Base-by-base conservation (phyloP, 176 grass and related monocot species). In the Dactylis glomerata region DNA sequence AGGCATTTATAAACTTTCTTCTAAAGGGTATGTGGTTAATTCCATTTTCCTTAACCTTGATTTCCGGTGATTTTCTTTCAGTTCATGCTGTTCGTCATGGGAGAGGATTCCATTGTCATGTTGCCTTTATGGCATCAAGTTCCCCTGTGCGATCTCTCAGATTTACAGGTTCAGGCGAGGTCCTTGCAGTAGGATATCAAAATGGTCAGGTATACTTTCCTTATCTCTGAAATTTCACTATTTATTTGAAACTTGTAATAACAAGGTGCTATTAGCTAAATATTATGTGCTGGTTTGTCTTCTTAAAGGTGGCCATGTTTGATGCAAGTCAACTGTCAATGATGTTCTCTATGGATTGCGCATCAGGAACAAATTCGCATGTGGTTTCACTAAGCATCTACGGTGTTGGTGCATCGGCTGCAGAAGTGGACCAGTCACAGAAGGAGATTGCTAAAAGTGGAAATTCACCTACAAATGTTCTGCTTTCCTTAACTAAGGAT, bases 401-500 rank as follows among this genome's bases (percentile, higher is more conserved):
- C 57, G 23, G 42, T 80, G 28, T 87, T 34, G 44, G 56, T 66
- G 64, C 49, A 55, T 52, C 52, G 80, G 27, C 68, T 84, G 45
- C 24, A 73, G 86, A 55, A 88, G 76, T 41, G 82, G 88, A 85
- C 49, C 65, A 80, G 17, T 64, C 84, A 37, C 75, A 91, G 66
- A 83, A 86, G 81, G 82, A 62, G 52, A 86, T 40, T 81, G 62
- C 79, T 10, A 24, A 71, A 69, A 85, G 38, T 79, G 57, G 72
- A 87, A 87, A 89, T 22, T 66, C 73, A 15, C 47, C 83, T 41
- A 82, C n/a, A 75, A 80, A 93, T 80, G 59, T 92, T 81, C 17
- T 95, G 85, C 67, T 98, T 87, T 90, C 76, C 55, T 83, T 98
- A 86, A 92, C 84, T 69, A 93, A 91, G 85, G 87, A 95, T 93